These are phyloP conservation scores for Penicillium hordei DNA, from an alignment of 2,329 filamentous ascomycete species.

Conservation along the genomic window DNA sequence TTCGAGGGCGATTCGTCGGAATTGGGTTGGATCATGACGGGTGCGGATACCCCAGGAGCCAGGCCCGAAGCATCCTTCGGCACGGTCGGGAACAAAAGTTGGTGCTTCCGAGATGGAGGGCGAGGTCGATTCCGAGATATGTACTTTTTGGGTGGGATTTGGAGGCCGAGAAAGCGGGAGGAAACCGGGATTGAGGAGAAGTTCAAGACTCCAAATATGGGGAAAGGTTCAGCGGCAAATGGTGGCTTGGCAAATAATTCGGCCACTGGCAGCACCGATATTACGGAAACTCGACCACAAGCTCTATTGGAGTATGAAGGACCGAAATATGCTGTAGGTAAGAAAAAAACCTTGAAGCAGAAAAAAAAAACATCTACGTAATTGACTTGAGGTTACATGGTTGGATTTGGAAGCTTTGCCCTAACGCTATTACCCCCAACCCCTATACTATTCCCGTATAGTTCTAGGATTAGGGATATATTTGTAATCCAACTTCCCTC, in stretches of 20 bases:
- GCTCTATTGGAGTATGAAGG: background rate
- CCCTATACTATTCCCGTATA: background rate
- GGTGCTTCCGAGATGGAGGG: background rate
- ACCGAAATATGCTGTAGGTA: background rate
- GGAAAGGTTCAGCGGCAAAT: constrained; percentile 31
- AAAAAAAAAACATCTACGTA: background rate
- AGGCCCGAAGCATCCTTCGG: constrained; percentile 37
- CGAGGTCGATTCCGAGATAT: constrained; percentile 11
- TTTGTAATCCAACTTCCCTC: no score
- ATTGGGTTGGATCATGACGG: constrained; percentile 41
- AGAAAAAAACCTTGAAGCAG: background rate
- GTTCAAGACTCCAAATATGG: constrained; percentile 28
- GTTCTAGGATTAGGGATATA: no score
- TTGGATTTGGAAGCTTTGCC: background rate
- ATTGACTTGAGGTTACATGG: constrained; percentile 1
- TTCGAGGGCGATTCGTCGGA: constrained; percentile 34
- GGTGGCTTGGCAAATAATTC: constrained; percentile 30
- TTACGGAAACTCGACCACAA: constrained; percentile 13
- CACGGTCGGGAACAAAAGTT: constrained; percentile 6
- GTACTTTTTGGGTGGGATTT: background rate
- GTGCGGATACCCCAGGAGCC: constrained; percentile 37
- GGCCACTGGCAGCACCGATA: constrained; percentile 16
- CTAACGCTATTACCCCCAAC: background rate
- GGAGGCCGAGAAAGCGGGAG: constrained; percentile 2
- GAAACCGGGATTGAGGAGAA: constrained; percentile 17